Conservation (phyloP, 257 asterid genomes). For the Lavandula angustifolia region DNA sequence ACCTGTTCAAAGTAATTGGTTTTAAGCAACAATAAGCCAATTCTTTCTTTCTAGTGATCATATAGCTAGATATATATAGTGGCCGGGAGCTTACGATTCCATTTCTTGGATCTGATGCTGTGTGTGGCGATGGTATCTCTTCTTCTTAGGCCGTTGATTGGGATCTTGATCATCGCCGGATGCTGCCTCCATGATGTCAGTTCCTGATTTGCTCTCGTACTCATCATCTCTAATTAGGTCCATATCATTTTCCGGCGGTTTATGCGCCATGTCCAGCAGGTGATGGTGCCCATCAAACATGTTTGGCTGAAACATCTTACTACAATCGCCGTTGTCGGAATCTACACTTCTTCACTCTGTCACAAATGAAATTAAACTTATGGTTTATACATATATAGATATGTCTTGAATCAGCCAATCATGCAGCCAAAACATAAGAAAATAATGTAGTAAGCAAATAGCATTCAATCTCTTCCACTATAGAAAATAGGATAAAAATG, state of each 20-base stretch:
- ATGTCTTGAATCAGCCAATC: background rate
- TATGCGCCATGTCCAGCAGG: slow-evolving; percentile 57
- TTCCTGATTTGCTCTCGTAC: slow-evolving; percentile 64
- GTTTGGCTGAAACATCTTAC: slow-evolving; percentile 66
- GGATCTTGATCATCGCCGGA: slow-evolving; percentile 75
- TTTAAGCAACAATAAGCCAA: too few species aligned
- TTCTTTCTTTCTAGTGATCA: too few species aligned
- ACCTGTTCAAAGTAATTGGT: slow-evolving; percentile 31
- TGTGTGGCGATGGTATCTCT: slow-evolving; percentile 75
- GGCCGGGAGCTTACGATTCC: slow-evolving; percentile 60
- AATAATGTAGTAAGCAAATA: background rate
- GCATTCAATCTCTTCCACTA: background rate
- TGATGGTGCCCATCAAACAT: slow-evolving; percentile 67
- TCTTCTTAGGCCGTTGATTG: slow-evolving; percentile 67
- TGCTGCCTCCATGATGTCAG: slow-evolving; percentile 62
- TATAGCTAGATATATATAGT: background rate
- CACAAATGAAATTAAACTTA: background rate
- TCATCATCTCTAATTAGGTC: slow-evolving; percentile 61
- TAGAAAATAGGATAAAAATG: background rate
- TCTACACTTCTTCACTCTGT: slow-evolving; percentile 29
- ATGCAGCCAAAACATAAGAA: background rate
- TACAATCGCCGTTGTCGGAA: background rate
- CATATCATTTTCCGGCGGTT: slow-evolving; percentile 56
- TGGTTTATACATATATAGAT: too few species aligned
- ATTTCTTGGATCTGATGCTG: slow-evolving; percentile 73